Conservation (phyloP, 2,329 filamentous ascomycete genomes). For the Alternaria ventricosa region DNA sequence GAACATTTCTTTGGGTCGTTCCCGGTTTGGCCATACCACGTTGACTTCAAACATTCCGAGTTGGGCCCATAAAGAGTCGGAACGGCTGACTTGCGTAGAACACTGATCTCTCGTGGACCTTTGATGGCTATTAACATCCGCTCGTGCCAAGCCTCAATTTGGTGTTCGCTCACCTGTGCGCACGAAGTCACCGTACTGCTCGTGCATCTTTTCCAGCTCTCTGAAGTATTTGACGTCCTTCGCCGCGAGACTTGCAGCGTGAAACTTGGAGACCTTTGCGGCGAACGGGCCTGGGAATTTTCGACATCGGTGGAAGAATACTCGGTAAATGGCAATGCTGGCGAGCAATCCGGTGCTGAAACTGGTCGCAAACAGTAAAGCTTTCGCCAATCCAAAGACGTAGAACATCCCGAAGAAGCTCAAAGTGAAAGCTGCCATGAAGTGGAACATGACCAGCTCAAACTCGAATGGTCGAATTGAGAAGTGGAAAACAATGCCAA, state of each 20-base stretch:
- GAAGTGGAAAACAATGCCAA: slow-evolving; percentile 29
- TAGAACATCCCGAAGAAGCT: slow-evolving; percentile 19
- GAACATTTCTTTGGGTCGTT: slow-evolving; percentile 28
- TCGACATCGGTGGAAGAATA: slow-evolving; percentile 33
- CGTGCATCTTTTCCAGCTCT: slow-evolving; percentile 37
- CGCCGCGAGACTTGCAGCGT: slow-evolving; percentile 31
- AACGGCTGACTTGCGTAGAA: slow-evolving; percentile 28
- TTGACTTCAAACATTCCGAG: slow-evolving; percentile 33
- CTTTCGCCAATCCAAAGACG: slow-evolving; percentile 9
- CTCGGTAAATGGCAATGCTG: slow-evolving; percentile 34
- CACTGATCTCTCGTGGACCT: slow-evolving; percentile 33
- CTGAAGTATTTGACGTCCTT: slow-evolving; percentile 38
- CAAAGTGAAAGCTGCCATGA: slow-evolving; percentile 19
- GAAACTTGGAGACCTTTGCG: slow-evolving; percentile 37
- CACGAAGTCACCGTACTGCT: slow-evolving; percentile 44
- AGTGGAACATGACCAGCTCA: slow-evolving; percentile 34
- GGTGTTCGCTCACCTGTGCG: slow-evolving; percentile 34
- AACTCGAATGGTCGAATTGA: slow-evolving; percentile 27
- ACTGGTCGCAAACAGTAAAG: slow-evolving; percentile 2
- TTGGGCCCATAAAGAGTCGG: slow-evolving; percentile 30
- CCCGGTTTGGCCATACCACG: slow-evolving; percentile 33
- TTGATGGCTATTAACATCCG: background rate
- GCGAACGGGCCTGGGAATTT: slow-evolving; percentile 32
- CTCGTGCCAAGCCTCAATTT: background rate
- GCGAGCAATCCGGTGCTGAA: slow-evolving; percentile 22